Percentiles rank a stretch among this genome's conserved stretches.
These are phyloP conservation scores for Pseudogymnoascus sp. DNA, from an alignment of 2,329 filamentous ascomycete genomes.

Conservation along the genomic window DNA sequence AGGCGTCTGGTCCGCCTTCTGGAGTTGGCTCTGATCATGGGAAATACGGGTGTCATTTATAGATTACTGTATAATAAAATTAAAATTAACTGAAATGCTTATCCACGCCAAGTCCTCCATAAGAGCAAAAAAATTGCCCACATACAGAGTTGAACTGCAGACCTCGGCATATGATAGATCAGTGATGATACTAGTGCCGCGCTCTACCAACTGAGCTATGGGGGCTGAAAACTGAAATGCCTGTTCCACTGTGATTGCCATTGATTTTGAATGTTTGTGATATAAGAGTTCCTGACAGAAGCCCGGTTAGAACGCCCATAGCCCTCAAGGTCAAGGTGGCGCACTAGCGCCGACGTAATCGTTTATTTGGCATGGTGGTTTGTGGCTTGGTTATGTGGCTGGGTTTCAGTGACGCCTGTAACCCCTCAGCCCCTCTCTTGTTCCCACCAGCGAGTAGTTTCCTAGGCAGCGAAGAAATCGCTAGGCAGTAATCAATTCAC, in stretches of 20 bases:
- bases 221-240: background rate
- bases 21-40: background rate
- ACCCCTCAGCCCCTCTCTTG: constrained; percentile 6
- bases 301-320: background rate
- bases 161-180: no score
- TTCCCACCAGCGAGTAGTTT: background rate
- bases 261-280: background rate
- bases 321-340: background rate
- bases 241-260: background rate
- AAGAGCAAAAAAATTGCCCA: no score
- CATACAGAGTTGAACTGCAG: no score
- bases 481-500: background rate
- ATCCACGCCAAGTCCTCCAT: background rate
- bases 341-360: constrained; percentile 8
- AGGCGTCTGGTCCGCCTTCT: background rate
- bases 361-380: background rate
- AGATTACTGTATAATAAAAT: background rate
- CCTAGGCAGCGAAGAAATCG: background rate
- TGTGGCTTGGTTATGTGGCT: constrained; percentile 2
- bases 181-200: no score
- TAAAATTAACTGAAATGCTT: background rate
- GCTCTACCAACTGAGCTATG: no score
- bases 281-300: background rate
- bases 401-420: constrained; percentile 2
- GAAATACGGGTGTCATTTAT: background rate